Base-by-base conservation (phyloP, 768 basidiomycete species). In the Mycena capillaripes region DNA sequence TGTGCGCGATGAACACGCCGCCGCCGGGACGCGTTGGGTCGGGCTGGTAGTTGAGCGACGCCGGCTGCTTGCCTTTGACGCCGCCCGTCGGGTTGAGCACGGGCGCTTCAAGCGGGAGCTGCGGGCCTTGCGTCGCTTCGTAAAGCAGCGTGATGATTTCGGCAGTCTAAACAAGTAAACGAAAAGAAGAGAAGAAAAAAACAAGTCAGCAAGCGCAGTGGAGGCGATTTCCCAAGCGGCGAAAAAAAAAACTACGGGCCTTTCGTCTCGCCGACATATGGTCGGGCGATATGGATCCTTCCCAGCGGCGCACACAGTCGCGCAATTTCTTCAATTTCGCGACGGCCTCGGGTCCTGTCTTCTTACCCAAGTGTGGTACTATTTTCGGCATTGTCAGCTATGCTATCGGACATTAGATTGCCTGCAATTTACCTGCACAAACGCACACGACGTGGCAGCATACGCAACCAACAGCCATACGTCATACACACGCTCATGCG, bases 351-450 rank as follows among this genome's bases (percentile, higher is more conserved):
- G 82, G 76, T 97, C 96, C 76, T 92, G 90, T 53, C 96, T 86
- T 57, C 96, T 87, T 4, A 95, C 95, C 90, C 93, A 98, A 0
- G 96, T 97, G 78, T 98, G 97, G 77, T 98, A 98, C 95, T 97
- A 76, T 44, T 44, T 48, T 63, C 4, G 25, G 5, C 29, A 38
- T 40, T 48, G 71, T 59, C 58, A 63, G 25, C 11, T 60, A 50
- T 67, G 48, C 75, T 53, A 59, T 58, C 46, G 58, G 59, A 14
- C 29, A 19, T 57, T 55, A 66, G 66, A 30, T 46, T 11, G 21
- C 62, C 34, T 34, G 25, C 52, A 9, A 91, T 81, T 87, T 78
- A 96, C 95, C 90, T 97, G 96, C 48, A 97, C 93, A 75, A 98
- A 87, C 4, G 96, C 96, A 80, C 95, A 96, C 4, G 91, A 93